These are phyloP conservation scores for Haplographium delicatum DNA, from an alignment of 495 filamentous ascomycete species.

Conservation along the genomic window DNA sequence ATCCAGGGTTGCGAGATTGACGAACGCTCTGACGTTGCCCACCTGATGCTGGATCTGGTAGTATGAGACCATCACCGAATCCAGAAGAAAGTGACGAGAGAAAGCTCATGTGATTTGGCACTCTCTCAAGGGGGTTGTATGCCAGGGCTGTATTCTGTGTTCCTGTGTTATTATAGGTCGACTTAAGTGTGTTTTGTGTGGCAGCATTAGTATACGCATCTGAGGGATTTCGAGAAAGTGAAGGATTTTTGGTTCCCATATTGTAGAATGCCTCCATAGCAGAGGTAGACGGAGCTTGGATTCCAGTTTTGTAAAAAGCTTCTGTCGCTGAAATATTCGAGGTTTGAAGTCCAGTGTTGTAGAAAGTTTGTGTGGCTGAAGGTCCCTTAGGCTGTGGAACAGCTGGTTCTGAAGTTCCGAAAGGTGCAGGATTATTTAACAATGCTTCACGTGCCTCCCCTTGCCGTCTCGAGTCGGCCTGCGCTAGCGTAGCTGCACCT, in stretches of 20 bases:
- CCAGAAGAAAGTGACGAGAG: slow-evolving; percentile 50
- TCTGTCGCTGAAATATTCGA: neutral
- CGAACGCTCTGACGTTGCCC: slow-evolving; percentile 8
- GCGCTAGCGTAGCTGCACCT: slow-evolving; percentile 2
- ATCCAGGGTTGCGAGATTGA: slow-evolving; percentile 4
- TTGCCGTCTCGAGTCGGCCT: slow-evolving; percentile 7
- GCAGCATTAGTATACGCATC: neutral
- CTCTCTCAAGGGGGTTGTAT: slow-evolving; percentile 30
- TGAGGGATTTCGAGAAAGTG: slow-evolving; percentile 29
- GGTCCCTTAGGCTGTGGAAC: neutral
- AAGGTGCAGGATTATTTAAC: slow-evolving; percentile 7
- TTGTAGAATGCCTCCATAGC: slow-evolving; percentile 4
- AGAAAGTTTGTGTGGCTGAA: slow-evolving; percentile 11
- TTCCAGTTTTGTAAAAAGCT: neutral
- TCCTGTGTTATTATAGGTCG: slow-evolving; percentile 12
- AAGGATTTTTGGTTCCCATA: neutral
- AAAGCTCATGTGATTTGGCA: slow-evolving; percentile 33
- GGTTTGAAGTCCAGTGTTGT: slow-evolving; percentile 1
- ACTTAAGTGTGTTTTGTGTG: slow-evolving; percentile 2
- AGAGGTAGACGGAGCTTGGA: neutral
- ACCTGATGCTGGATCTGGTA: slow-evolving; percentile 30
- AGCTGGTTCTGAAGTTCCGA: neutral
- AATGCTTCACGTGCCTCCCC: slow-evolving; percentile 4
- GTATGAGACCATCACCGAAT: slow-evolving; percentile 46
- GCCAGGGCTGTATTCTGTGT: slow-evolving; percentile 19